Conservation (phyloP, 352 stramenopile species). For the Pythium aquatile region DNA sequence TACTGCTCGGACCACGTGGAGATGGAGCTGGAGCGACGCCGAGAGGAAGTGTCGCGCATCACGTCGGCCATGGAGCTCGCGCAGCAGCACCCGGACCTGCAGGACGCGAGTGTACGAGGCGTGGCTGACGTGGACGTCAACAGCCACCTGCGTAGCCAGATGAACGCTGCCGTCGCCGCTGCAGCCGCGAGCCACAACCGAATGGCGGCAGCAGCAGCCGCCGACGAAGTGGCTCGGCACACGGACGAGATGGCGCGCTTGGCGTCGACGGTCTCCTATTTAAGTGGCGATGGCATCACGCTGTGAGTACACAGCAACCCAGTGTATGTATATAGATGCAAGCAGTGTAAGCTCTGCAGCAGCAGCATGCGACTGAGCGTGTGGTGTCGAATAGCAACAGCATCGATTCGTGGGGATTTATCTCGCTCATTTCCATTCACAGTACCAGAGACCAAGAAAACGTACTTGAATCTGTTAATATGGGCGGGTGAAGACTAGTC, state of each 20-base stretch:
- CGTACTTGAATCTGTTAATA: neutral
- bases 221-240: conserved; percentile 43
- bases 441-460: neutral
- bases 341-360: neutral
- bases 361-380: neutral
- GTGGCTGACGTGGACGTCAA: neutral
- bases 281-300: conserved; percentile 62
- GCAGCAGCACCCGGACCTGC: conserved; percentile 6
- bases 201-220: conserved; percentile 18
- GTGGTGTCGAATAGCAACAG: neutral
- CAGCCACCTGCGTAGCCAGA: conserved; percentile 8
- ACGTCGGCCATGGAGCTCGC: conserved; percentile 32
- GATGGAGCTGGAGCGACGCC: conserved; percentile 28
- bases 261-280: conserved; percentile 59
- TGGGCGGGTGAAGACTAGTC: neutral
- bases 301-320: conserved; percentile 30
- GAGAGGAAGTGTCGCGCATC: conserved; percentile 24
- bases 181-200: conserved; percentile 24
- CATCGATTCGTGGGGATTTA: neutral
- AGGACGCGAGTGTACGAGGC: neutral
- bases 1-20: conserved; percentile 72
- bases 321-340: neutral
- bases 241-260: conserved; percentile 60
- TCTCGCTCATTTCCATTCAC: neutral
- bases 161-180: conserved; percentile 13